Evolutionary conservation across 2,329 filamentous ascomycete species (phyloP).

Genomic region (Ceratocystis huliohia): DNA sequence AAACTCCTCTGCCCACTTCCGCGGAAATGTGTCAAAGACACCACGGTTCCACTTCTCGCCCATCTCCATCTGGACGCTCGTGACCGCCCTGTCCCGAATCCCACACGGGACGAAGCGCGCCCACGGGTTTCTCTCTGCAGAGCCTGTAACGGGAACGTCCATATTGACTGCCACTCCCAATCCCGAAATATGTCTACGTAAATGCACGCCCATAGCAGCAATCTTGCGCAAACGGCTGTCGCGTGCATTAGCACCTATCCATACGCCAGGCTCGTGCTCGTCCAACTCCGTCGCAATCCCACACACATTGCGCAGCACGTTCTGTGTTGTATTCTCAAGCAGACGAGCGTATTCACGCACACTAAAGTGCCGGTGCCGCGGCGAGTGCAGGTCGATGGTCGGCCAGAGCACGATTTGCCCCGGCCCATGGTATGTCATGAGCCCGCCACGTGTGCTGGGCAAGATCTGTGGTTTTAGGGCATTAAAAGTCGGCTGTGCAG

Average conservation of each 20-base stretch:
- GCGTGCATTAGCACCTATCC: slow-evolving; percentile 37
- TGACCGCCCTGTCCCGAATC: slow-evolving; percentile 63
- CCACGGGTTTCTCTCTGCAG: slow-evolving; percentile 39
- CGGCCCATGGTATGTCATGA: slow-evolving; percentile 90
- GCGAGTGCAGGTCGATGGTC: slow-evolving; percentile 62
- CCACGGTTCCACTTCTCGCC: slow-evolving; percentile 21
- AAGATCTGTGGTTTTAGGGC: slow-evolving; percentile 44
- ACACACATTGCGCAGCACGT: slow-evolving; percentile 44
- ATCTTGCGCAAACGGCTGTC: slow-evolving; percentile 50
- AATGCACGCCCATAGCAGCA: slow-evolving; percentile 81
- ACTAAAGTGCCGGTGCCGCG: slow-evolving; percentile 44
- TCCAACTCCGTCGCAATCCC: slow-evolving; percentile 45
- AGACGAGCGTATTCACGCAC: slow-evolving; percentile 66
- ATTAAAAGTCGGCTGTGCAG: slow-evolving; percentile 25
- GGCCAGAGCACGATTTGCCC: slow-evolving; percentile 91
- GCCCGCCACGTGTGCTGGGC: slow-evolving; percentile 68
- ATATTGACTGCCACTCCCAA: slow-evolving; percentile 77
- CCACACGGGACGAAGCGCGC: slow-evolving; percentile 80
- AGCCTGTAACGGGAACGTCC: slow-evolving; percentile 40
- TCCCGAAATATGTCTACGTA: slow-evolving; percentile 68
- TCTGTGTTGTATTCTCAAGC: slow-evolving; percentile 64
- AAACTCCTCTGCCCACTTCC: slow-evolving; percentile 17
- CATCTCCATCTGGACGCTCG: slow-evolving; percentile 52
- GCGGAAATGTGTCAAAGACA: slow-evolving; percentile 8
- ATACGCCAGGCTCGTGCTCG: slow-evolving; percentile 75